Base-by-base conservation (phyloP, 2,329 filamentous ascomycete genomes). In the Pseudocercospora cruenta region DNA sequence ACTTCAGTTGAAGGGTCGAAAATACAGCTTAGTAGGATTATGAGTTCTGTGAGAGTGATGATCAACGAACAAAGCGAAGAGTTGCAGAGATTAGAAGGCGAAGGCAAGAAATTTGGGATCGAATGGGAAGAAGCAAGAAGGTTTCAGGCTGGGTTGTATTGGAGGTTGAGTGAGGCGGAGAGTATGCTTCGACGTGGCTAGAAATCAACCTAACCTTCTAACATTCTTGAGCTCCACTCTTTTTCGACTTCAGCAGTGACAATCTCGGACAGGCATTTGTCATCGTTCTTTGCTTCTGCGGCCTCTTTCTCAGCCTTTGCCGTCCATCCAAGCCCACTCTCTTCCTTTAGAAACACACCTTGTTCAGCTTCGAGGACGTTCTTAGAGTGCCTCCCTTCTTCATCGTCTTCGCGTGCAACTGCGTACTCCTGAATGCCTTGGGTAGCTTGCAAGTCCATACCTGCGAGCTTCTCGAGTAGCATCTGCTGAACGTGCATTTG, bases 401-500 rank as follows among this genome's bases (percentile, higher is more conserved):
- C 19, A 14, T 51, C 47, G 22, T 22, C 19, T 14, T 51, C 21
- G 22, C 24, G 47, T 24, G 47, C 47, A 51, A 21, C 47, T 1
- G 47, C 47, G 16, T 39, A 28, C n/a, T 39, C 21, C 16, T 22
- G 28, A 1, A 62, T 36, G 16, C 53, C 47, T 28, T 62, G 45
- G 1, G 45, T 26, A 1, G 53, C 55, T 28, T 62, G 26, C 28
- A 67, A 28, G 33, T 64, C 62, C 62, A 67, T 53, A 4, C 39
- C 53, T n/a, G 21, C 55, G 14, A 67, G 21, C 58, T 58, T 61
- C n/a, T 60, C 36, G 16, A 67, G 28, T 31, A 67, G 21, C 31
- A 53, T 36, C 45, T 62, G 58, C 33, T 67, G 65, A 14, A 65
- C 62, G 9, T 51, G 28, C 65, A 67, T 67, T 33, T 65, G 65